These are phyloP conservation scores for Malassezia furfur DNA, from an alignment of 1,284 basidiomycete species.

Conservation along the genomic window DNA sequence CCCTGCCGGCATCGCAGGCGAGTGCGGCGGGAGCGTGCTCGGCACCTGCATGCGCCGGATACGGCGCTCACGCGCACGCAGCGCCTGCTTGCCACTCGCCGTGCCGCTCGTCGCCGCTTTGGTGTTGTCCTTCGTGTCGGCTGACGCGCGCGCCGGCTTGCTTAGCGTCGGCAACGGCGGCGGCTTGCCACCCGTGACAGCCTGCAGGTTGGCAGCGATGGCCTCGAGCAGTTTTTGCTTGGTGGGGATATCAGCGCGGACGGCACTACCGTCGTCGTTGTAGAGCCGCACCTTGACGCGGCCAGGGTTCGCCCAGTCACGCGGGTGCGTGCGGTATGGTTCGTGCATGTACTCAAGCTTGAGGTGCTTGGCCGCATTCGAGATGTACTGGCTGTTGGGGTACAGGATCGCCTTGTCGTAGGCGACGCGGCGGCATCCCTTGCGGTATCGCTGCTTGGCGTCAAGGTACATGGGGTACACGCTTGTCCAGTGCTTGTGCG, in stretches of 20 bases:
- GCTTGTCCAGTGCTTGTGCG: slow-evolving; percentile 67
- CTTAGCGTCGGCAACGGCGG: slow-evolving; percentile 18
- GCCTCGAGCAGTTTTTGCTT: slow-evolving; percentile 61
- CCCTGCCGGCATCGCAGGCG: slow-evolving; percentile 35
- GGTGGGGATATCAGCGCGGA: slow-evolving; percentile 61
- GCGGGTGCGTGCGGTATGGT: slow-evolving; percentile 71
- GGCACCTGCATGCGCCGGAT: slow-evolving; percentile 24
- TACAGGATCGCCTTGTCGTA: slow-evolving; percentile 78
- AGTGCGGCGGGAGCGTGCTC: slow-evolving; percentile 35
- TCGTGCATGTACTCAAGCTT: slow-evolving; percentile 75
- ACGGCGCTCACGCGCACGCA: slow-evolving; percentile 21
- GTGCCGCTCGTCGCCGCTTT: background rate
- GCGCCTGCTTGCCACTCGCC: slow-evolving; percentile 20
- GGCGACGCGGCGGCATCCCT: slow-evolving; percentile 69
- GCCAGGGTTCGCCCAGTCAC: slow-evolving; percentile 79
- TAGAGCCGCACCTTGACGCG: slow-evolving; percentile 75
- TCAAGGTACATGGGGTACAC: slow-evolving; percentile 96
- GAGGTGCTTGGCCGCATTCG: slow-evolving; percentile 67
- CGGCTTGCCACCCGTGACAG: slow-evolving; percentile 31
- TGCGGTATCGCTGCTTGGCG: slow-evolving; percentile 75
- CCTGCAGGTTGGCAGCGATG: slow-evolving; percentile 30
- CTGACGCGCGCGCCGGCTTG: background rate
- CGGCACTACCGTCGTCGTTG: slow-evolving; percentile 65
- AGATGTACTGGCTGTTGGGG: slow-evolving; percentile 84
- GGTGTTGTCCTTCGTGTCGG: slow-evolving; percentile 6